Percentiles rank a stretch among this genome's conserved stretches.
phyloP scores from a whole-genome alignment of 1,284 basidiomycete species.

The Singerocomus inundabilis region DNA sequence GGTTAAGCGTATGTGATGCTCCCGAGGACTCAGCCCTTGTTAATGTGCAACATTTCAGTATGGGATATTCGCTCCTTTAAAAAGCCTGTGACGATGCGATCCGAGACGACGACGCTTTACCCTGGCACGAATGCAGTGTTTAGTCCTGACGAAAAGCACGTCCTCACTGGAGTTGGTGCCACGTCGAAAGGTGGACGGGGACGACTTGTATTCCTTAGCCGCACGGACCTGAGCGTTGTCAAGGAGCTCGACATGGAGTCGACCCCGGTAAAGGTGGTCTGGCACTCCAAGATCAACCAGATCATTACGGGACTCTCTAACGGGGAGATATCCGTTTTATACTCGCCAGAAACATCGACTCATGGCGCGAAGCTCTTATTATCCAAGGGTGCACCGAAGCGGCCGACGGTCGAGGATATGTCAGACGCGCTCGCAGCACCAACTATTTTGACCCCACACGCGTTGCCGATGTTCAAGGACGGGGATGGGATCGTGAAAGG shows the following conservation, averaged over 20 bases:
- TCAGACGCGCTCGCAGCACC: slow-evolving; percentile 79
- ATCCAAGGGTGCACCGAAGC: slow-evolving; percentile 70
- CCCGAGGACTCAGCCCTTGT: neutral
- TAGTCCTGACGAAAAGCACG: slow-evolving; percentile 85
- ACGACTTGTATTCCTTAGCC: slow-evolving; percentile 70
- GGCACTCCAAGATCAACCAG: slow-evolving; percentile 99
- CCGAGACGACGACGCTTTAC: slow-evolving; percentile 75
- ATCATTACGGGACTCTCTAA: slow-evolving; percentile 86
- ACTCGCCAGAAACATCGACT: slow-evolving; percentile 82
- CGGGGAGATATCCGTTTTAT: slow-evolving; percentile 85
- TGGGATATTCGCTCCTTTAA: slow-evolving; percentile 93
- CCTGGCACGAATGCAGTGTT: slow-evolving; percentile 91
- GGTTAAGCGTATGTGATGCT: slow-evolving; percentile 75
- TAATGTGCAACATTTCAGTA: slow-evolving; percentile 49
- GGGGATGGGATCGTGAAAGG: slow-evolving; percentile 67
- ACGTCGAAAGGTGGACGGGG: slow-evolving; percentile 67
- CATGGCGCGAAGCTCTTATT: slow-evolving; percentile 91
- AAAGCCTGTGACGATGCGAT: slow-evolving; percentile 72
- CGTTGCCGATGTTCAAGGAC: slow-evolving; percentile 86
- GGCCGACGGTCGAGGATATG: slow-evolving; percentile 78
- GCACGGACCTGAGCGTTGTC: slow-evolving; percentile 65
- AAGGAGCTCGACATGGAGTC: slow-evolving; percentile 65
- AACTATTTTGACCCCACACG: slow-evolving; percentile 87
- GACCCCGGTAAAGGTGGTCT: slow-evolving; percentile 84
- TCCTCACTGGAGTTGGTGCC: slow-evolving; percentile 80